phyloP scores from a whole-genome alignment of 768 basidiomycete genomes.

The Ephemerocybe angulata region DNA sequence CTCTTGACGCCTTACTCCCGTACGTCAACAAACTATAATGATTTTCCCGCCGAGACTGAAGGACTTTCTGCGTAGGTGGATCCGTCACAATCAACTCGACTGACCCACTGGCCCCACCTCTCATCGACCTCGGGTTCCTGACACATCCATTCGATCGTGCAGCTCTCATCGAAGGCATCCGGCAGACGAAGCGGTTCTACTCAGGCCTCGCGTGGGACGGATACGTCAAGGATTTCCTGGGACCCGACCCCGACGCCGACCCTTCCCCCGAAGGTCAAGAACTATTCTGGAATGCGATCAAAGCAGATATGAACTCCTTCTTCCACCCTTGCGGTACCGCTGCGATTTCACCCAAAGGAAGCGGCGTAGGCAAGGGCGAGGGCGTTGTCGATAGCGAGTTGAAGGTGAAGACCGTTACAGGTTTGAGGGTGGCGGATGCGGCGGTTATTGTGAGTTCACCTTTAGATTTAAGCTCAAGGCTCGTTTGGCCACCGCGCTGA shows the following conservation, averaged over 20 bases:
- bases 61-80: too few relatives aligned
- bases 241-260: conserved; percentile 3
- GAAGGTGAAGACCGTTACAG: neutral
- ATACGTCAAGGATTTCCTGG: neutral
- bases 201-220: conserved; percentile 2
- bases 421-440: conserved; percentile 1
- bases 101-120: neutral
- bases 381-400: conserved; percentile 2
- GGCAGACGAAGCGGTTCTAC: conserved; percentile 5
- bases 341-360: neutral
- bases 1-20: conserved; percentile 3
- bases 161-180: conserved; percentile 4
- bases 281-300: conserved; percentile 1
- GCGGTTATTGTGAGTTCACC: conserved; percentile 5
- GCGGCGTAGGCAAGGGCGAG: conserved; percentile 1
- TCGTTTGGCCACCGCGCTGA: neutral
- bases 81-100: conserved; percentile 6
- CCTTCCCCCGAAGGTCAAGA: conserved; percentile 2
- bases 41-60: too few relatives aligned
- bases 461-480: neutral
- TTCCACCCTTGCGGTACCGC: conserved; percentile 4
- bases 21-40: neutral
- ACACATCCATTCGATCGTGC: conserved; percentile 2
- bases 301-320: conserved; percentile 2
- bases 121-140: conserved; percentile 8